These are phyloP conservation scores for Monilinia laxa DNA, from an alignment of 2,329 filamentous ascomycete genomes.

Conservation along the genomic window DNA sequence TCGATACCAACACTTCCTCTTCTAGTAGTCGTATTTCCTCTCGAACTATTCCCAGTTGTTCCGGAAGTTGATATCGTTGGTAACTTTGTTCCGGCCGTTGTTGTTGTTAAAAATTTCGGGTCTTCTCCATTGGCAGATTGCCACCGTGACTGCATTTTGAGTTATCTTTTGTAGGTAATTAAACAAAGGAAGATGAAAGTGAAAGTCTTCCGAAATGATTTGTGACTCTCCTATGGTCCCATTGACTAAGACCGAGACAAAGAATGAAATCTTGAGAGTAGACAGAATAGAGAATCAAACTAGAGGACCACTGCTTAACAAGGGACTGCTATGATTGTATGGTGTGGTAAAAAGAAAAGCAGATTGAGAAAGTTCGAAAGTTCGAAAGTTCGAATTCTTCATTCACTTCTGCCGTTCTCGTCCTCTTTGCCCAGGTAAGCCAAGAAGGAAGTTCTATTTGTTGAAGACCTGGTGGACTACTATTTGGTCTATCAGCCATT, in stretches of 20 bases:
- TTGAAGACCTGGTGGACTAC: neutral
- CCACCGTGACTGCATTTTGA: conserved; percentile 19
- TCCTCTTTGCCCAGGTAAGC: neutral
- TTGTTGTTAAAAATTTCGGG: conserved; percentile 16
- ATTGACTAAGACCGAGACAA: neutral
- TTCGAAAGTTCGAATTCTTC: neutral
- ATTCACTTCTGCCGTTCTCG: neutral
- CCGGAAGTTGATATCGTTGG: conserved; percentile 10
- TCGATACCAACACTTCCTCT: conserved; percentile 13
- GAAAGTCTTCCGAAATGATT: neutral
- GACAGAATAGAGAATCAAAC: neutral
- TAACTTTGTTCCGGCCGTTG: conserved; percentile 7
- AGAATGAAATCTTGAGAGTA: neutral
- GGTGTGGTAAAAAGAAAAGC: neutral
- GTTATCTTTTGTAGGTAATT: conserved; percentile 3
- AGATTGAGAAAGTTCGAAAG: neutral
- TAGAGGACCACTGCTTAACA: neutral
- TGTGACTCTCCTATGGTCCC: neutral
- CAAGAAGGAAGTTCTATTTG: conserved; percentile 3
- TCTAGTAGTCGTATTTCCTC: conserved; percentile 1
- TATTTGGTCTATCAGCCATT: neutral
- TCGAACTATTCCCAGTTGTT: neutral
- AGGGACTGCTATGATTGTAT: neutral
- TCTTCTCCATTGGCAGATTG: conserved; percentile 13
- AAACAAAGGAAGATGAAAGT: neutral